Evolutionary conservation across 139 green algal genomes (phyloP).

Genomic region (Micractinium sp.): DNA sequence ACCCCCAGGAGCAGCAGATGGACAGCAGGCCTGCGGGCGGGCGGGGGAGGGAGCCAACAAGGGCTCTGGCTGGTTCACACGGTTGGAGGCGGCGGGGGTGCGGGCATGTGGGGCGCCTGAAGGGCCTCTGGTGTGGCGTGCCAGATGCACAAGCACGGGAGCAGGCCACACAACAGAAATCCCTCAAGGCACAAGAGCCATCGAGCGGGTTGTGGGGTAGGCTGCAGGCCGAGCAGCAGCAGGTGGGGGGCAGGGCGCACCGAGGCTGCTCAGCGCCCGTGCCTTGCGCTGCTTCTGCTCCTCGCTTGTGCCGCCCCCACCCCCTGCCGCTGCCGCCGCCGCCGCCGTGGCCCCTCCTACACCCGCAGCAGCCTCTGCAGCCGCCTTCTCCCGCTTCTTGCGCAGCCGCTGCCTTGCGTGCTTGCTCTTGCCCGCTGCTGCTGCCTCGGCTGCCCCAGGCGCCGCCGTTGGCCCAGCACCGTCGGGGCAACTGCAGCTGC

Average conservation of each 20-base stretch:
- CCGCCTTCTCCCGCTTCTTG: not conserved
- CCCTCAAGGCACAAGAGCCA: not conserved
- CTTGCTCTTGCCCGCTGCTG: conserved; percentile 1
- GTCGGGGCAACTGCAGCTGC: not conserved
- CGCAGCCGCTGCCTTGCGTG: not conserved
- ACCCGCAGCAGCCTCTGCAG: not conserved
- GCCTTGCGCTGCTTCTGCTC: conserved; percentile 23
- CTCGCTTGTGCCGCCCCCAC: conserved; percentile 5
- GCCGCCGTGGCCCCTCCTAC: not conserved
- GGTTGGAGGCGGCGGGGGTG: not conserved
- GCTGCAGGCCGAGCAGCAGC: not conserved
- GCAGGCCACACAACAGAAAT: too few species aligned
- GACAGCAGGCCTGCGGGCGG: conserved; percentile 35
- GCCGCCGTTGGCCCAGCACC: not conserved
- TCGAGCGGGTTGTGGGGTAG: not conserved
- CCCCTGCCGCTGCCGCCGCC: not conserved
- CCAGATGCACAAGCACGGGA: not conserved
- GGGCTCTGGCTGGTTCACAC: too few species aligned
- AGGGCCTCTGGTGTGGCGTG: too few species aligned
- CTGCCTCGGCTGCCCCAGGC: not conserved
- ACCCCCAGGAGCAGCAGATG: conserved; percentile 74
- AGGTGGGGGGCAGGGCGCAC: not conserved
- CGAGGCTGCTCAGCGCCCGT: conserved; percentile 5
- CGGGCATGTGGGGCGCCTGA: too few species aligned
- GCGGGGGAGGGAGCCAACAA: not conserved